Base-by-base conservation (phyloP, 768 basidiomycete genomes). In the Macrolepiota albuminosa region DNA sequence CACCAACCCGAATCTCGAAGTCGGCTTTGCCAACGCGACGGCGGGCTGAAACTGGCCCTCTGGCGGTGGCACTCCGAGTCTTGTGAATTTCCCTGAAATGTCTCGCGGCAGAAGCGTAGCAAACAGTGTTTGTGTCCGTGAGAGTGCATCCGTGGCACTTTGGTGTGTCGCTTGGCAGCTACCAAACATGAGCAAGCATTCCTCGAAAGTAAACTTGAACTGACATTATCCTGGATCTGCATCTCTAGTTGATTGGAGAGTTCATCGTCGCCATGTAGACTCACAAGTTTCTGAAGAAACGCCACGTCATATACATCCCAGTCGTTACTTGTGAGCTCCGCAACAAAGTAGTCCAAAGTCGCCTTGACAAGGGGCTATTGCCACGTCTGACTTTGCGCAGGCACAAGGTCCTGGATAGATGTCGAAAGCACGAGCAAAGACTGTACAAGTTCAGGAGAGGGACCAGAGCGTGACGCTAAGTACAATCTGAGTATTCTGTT, bases 1-100 rank as follows among this genome's bases (percentile, higher is more conserved):
- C 49, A 93, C 73, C 67, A 92, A 75, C 16, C 89, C 89, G 72
- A 93, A 91, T 59, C 91, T 79, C 46, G 88, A 79, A 43, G 85
- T 84, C 18, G 89, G 84, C 63, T 88, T 89, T 24, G 85, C 87
- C 36, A 89, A 70, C 42, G 87, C 82, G 46, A 91, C 68, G 33
- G 84, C 81, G 40, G 85, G 73, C 54, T 84, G 80, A 66, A 84
- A 83, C 29, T 80, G 76, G 60, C 82, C 76, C 52, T 86, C 84
- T 16, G 71, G 65, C 58, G 29, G 29, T 29, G 88, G 85, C 2
- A 75, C 69, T 6, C 86, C 87, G 60, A 80, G 78, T 34, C 75
- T 77, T n/a, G 67, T 65, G 57, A 72, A 71, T 61, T 76, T 21
- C 21, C 21, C 21, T 21, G 21, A 21, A 4, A 1, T 79, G 57